phyloP scores from a whole-genome alignment of 1,139 yeast species.

The Maudiozyma humilis region DNA sequence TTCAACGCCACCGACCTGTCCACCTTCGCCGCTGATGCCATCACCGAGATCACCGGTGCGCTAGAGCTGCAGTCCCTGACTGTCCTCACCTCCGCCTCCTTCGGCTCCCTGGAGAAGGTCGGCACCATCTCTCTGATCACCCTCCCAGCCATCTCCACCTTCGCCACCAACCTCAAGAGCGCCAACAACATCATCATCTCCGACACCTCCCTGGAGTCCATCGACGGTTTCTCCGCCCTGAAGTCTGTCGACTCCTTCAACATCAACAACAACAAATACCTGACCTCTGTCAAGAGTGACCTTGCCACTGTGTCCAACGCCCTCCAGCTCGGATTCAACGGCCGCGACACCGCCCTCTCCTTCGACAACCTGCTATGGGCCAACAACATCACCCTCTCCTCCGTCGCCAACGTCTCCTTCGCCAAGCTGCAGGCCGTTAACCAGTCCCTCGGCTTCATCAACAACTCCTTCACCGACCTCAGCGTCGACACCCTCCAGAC shows the following conservation, averaged over 20 bases:
- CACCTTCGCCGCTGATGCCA: slow-evolving; percentile 66
- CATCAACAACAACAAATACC: slow-evolving; percentile 79
- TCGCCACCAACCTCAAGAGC: slow-evolving; percentile 68
- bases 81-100: slow-evolving; percentile 55
- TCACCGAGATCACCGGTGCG: slow-evolving; percentile 65
- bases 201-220: slow-evolving; percentile 74
- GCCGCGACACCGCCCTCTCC: slow-evolving; percentile 58
- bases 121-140: slow-evolving; percentile 73
- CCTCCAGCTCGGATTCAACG: slow-evolving; percentile 76
- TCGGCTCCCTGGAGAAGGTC: slow-evolving; percentile 74
- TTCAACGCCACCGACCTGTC: slow-evolving; percentile 56
- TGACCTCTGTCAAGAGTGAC: slow-evolving; percentile 61
- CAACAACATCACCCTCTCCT: slow-evolving; percentile 76
- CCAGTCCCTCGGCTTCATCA: slow-evolving; percentile 71
- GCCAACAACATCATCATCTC: slow-evolving; percentile 70
- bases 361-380: slow-evolving; percentile 74
- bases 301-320: slow-evolving; percentile 66
- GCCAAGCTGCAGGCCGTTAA: slow-evolving; percentile 62
- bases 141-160: slow-evolving; percentile 65
- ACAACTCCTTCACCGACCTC: slow-evolving; percentile 52
- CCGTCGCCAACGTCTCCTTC: slow-evolving; percentile 64
- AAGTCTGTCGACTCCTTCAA: slow-evolving; percentile 63
- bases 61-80: slow-evolving; percentile 59
- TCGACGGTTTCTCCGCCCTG: slow-evolving; percentile 70
- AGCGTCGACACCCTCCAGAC: slow-evolving; percentile 46